A percentile compares a stretch with the other conserved stretches of the same genome.
phyloP scores from a whole-genome alignment of 768 basidiomycete genomes.

The Neoboletus brunneissimus region DNA sequence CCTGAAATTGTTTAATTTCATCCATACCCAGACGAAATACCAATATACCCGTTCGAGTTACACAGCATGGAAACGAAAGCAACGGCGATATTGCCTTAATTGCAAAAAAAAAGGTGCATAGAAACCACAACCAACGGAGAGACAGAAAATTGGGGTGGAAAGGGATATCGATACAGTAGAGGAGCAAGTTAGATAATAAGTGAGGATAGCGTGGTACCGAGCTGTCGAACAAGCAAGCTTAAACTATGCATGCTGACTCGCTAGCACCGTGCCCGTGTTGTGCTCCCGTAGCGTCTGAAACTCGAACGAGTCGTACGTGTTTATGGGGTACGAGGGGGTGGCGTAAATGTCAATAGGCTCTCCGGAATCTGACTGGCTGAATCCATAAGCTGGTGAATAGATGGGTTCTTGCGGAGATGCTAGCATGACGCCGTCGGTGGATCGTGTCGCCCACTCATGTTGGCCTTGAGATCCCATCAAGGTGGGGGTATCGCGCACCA shows the following conservation, averaged over 20 bases:
- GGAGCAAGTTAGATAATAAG: constrained; percentile 26
- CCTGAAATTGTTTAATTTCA: constrained; percentile 8
- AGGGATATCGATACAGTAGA: constrained; percentile 29
- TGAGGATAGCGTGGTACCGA: constrained; percentile 1
- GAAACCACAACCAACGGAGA: constrained; percentile 2
- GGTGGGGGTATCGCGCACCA: constrained; percentile 8
- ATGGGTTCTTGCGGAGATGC: constrained; percentile 14
- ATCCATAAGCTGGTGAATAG: constrained; percentile 20
- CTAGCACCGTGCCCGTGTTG: constrained; percentile 11
- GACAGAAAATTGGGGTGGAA: background rate
- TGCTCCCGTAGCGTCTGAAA: constrained; percentile 34
- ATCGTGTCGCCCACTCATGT: constrained; percentile 14
- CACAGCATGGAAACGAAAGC: constrained; percentile 16
- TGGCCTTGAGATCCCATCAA: constrained; percentile 14
- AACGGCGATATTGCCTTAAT: constrained; percentile 4
- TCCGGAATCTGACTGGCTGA: constrained; percentile 16
- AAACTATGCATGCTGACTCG: constrained; percentile 22
- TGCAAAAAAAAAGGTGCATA: constrained; percentile 9
- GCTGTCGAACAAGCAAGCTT: background rate
- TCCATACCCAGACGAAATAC: constrained; percentile 19
- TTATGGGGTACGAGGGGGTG: constrained; percentile 11
- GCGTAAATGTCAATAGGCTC: constrained; percentile 21
- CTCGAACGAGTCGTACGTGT: constrained; percentile 33
- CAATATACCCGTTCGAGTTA: constrained; percentile 19
- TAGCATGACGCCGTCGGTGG: constrained; percentile 14